These are phyloP conservation scores for Gossypium davidsonii DNA, from an alignment of 441 rosid genomes.

Conservation along the genomic window DNA sequence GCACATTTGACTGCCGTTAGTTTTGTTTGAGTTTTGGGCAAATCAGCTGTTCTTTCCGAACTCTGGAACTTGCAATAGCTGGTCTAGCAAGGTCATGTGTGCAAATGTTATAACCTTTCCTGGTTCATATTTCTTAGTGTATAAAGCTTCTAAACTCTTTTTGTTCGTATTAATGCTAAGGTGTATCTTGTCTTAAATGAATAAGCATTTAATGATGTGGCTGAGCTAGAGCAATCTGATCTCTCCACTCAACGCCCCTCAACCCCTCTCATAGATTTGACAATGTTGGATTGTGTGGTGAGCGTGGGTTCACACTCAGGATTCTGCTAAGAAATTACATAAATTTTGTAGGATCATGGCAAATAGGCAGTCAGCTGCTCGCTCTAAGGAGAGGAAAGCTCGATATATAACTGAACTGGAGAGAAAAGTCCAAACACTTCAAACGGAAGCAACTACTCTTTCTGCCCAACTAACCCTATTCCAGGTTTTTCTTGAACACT, in stretches of 20 bases:
- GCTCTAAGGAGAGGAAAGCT: conserved; percentile 83
- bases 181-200: background rate
- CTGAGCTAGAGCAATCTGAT: background rate
- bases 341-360: conserved; percentile 57
- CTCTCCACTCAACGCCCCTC: background rate
- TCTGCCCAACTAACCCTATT: conserved; percentile 76
- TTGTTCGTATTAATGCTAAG: background rate
- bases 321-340: background rate
- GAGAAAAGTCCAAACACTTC: conserved; percentile 79
- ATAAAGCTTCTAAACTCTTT: background rate
- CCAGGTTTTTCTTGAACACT: conserved; percentile 40
- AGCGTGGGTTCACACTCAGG: background rate
- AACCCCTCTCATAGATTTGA: background rate
- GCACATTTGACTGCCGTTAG: background rate
- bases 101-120: background rate
- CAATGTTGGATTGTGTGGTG: background rate
- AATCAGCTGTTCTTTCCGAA: background rate
- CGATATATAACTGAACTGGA: conserved; percentile 72
- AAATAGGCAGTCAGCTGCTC: conserved; percentile 84
- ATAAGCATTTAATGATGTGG: background rate
- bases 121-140: background rate
- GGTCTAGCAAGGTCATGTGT: background rate
- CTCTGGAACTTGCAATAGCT: background rate
- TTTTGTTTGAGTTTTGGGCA: background rate
- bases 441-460: conserved; percentile 86